These are phyloP conservation scores for Fusarium pseudograminearum DNA, from an alignment of 2,329 filamentous ascomycete genomes.

Conservation along the genomic window DNA sequence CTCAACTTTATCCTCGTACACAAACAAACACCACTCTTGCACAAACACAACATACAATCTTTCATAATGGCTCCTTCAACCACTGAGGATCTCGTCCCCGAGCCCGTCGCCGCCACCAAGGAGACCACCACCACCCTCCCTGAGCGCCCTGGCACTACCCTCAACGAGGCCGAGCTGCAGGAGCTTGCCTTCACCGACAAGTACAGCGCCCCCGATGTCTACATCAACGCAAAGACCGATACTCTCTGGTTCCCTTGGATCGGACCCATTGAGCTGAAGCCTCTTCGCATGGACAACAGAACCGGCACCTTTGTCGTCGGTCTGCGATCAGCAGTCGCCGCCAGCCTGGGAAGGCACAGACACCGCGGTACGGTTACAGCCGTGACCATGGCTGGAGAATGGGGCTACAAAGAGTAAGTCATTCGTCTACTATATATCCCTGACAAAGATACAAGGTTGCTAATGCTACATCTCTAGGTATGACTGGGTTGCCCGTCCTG, in stretches of 20 bases:
- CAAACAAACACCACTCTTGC: conserved; percentile 5
- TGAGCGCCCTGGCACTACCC: conserved; percentile 15
- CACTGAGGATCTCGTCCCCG: conserved; percentile 17
- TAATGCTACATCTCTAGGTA: conserved; percentile 32
- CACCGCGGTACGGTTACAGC: conserved; percentile 38
- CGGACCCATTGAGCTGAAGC: conserved; percentile 36
- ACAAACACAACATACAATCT: conserved; percentile 2
- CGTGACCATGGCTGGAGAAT: conserved; percentile 42
- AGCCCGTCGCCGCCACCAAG: conserved; percentile 22
- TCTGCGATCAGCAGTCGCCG: conserved; percentile 32
- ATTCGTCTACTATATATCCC: background rate
- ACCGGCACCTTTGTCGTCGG: conserved; percentile 36
- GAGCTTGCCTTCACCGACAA: conserved; percentile 45
- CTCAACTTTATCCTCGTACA: background rate
- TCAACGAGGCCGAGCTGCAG: conserved; percentile 17
- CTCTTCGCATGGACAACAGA: conserved; percentile 37
- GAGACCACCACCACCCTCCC: conserved; percentile 12
- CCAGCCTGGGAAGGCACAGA: conserved; percentile 36
- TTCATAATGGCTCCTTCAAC: conserved; percentile 29
- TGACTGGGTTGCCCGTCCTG: conserved; percentile 44
- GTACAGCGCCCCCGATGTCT: conserved; percentile 45
- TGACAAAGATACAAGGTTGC: background rate
- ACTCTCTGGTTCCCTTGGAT: conserved; percentile 43
- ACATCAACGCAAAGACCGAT: conserved; percentile 40
- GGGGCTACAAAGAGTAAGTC: conserved; percentile 42